Percentiles rank a stretch among this genome's conserved stretches.
Conservation (phyloP, 148 eudicot genomes). For the Silene conica region DNA sequence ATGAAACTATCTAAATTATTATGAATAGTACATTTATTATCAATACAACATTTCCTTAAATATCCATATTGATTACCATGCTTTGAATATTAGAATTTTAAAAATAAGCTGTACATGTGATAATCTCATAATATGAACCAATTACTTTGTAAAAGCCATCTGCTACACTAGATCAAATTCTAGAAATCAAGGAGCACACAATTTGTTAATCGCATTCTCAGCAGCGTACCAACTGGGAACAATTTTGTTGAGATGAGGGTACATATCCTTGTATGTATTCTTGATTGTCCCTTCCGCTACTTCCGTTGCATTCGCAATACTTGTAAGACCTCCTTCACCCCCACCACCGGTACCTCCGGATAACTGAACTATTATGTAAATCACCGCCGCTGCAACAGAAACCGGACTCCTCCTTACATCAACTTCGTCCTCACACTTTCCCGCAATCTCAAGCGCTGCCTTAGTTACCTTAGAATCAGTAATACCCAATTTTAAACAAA, state of each 20-base stretch:
- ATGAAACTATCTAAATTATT: too few species aligned
- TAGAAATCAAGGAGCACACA: background rate
- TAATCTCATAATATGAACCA: too few species aligned
- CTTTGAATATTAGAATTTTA: too few species aligned
- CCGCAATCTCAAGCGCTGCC: conserved; percentile 5
- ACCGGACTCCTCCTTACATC: conserved; percentile 26
- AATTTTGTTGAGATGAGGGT: conserved; percentile 14
- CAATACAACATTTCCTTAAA: too few species aligned
- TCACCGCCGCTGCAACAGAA: conserved; percentile 23
- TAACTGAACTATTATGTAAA: conserved; percentile 7
- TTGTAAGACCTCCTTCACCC: background rate
- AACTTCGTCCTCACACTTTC: conserved; percentile 14
- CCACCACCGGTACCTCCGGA: background rate
- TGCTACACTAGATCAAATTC: background rate
- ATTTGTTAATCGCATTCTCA: background rate
- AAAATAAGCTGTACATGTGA: too few species aligned
- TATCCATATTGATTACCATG: too few species aligned
- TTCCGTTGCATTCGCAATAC: conserved; percentile 7
- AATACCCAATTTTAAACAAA: conserved; percentile 17
- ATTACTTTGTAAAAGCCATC: too few species aligned
- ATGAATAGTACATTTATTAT: too few species aligned
- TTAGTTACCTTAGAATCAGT: background rate
- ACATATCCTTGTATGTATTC: conserved; percentile 21
- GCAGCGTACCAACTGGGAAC: conserved; percentile 27
- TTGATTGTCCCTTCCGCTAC: conserved; percentile 29